Evolutionary conservation across 305 asterid species (phyloP), one percentile per base, ranked within the genome.

Genomic region (Ruellia speciosa): DNA sequence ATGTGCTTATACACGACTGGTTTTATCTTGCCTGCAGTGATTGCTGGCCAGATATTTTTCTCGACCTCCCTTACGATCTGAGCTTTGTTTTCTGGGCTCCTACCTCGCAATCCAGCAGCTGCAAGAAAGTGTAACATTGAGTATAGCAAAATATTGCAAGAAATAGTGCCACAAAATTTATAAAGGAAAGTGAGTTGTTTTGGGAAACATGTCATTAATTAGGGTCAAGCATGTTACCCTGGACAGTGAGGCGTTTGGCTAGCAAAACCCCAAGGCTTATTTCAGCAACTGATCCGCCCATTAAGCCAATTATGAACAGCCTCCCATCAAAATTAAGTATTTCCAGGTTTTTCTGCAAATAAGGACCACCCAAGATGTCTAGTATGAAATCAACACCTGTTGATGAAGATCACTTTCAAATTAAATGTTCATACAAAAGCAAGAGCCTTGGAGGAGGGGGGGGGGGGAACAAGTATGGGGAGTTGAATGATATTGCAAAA

Each of bases 301-400:
- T 86, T 46, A 88, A 79, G 52, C 96, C 96, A 59, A 92, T 79
- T 55, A 92, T 82, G 79, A 92, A 92, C 52, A 92, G 93, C 85
- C 99, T 92, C 58, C 99, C 99, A 48, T 72, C 82, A 54, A 76
- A 19, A 56, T 70, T 84, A 35, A 92, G 81, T 75, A 90, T 77
- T 40, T 85, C 94, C 16, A 92, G 75, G 69, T 92, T 92, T 65
- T 71, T 71, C 71, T 83, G 79, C 3, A 92, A 68, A 77, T 92
- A 92, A 11, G 84, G 18, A 51, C 80, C 96, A 39, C 99, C 96
- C 13, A 92, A 66, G 72, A 67, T 85, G 64, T 92, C 99, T 14
- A 92, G 78, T 72, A 92, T 88, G 61, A 88, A 90, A 56, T 92
- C 95, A 60, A 92, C 97, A 58, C 99, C 96, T 92, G 75, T 37